These are phyloP conservation scores for Neopestalotiopsis sp. DNA, from an alignment of 2,329 filamentous ascomycete species.

Conservation along the genomic window DNA sequence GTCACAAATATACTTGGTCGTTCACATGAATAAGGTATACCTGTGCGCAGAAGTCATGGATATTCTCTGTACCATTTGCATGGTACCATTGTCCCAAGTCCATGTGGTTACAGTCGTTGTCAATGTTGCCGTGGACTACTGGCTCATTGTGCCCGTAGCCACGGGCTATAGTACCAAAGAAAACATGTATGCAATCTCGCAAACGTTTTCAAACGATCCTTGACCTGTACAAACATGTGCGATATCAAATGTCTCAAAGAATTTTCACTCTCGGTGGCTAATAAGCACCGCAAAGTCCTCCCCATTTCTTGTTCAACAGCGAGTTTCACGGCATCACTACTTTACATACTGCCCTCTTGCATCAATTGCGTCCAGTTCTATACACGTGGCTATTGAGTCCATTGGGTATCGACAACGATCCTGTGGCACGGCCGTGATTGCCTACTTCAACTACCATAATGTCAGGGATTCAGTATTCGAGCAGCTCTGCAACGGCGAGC, in stretches of 20 bases:
- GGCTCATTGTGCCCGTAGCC: neutral
- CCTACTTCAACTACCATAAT: neutral
- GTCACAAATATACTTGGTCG: neutral
- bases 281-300: neutral
- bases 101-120: neutral
- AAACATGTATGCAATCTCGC: neutral
- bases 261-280: neutral
- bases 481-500: neutral
- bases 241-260: neutral
- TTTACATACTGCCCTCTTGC: neutral
- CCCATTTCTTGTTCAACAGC: neutral
- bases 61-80: neutral
- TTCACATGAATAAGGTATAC: neutral
- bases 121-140: neutral
- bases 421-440: neutral
- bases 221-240: neutral
- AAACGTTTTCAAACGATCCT: neutral
- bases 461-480: neutral
- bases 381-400: neutral
- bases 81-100: neutral
- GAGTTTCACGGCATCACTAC: neutral
- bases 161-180: neutral
- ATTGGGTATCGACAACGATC: neutral
- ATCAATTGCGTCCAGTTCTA: neutral
- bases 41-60: neutral